These are phyloP conservation scores for Tilletia caries DNA, from an alignment of 1,284 basidiomycete species.

Conservation along the genomic window DNA sequence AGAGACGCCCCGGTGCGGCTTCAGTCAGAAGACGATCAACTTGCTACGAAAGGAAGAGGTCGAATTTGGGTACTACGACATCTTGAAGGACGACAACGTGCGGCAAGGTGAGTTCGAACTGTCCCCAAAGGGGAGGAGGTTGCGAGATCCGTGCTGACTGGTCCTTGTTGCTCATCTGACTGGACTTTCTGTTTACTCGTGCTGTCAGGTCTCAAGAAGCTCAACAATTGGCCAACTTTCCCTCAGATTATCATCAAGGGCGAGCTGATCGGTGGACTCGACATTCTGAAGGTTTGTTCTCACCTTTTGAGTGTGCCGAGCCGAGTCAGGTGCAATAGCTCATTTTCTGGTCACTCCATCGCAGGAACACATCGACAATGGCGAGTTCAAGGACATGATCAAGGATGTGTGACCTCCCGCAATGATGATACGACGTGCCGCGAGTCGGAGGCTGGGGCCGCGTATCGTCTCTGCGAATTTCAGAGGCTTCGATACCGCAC, in stretches of 20 bases:
- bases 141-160: no score
- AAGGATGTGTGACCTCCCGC: constrained; percentile 14
- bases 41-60: constrained; percentile 65
- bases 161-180: neutral
- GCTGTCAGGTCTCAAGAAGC: constrained; percentile 67
- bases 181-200: constrained; percentile 55
- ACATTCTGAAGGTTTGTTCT: constrained; percentile 55
- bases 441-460: no score
- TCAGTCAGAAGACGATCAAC: constrained; percentile 69
- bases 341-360: constrained; percentile 1
- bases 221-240: constrained; percentile 76
- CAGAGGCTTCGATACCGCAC: no score
- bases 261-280: constrained; percentile 69
- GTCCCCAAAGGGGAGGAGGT: neutral
- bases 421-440: no score
- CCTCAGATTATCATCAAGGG: constrained; percentile 66
- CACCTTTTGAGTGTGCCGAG: neutral
- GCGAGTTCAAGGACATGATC: constrained; percentile 67
- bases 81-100: constrained; percentile 71
- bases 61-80: constrained; percentile 70
- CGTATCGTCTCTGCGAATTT: no score
- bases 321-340: neutral
- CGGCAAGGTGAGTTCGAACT: constrained; percentile 58
- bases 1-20: constrained; percentile 68
- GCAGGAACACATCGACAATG: constrained; percentile 55